A percentile compares a stretch with the other conserved stretches of the same genome.
phyloP scores from a whole-genome alignment of 805 yeast species.

The Yarrowia osloensis region DNA sequence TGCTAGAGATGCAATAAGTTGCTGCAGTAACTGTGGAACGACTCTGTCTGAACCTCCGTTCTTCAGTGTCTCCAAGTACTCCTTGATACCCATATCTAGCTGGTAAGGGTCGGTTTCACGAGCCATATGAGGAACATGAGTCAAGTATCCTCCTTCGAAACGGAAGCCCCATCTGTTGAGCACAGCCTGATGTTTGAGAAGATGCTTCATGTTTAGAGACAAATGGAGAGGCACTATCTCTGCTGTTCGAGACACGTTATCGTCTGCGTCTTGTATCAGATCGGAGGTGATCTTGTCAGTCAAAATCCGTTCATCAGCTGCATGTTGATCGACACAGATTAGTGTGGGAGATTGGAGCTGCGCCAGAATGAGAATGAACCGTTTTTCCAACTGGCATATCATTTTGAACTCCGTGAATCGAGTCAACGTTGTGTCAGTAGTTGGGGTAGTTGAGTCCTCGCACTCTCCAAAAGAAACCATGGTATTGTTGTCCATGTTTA shows the following conservation, averaged over 20 bases:
- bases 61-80: background rate
- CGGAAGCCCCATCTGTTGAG: background rate
- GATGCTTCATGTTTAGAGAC: background rate
- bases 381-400: background rate
- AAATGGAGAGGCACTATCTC: slow-evolving; percentile 1
- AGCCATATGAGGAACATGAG: background rate
- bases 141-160: background rate
- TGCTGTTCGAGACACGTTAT: background rate
- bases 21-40: background rate
- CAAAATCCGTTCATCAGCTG: slow-evolving; percentile 12
- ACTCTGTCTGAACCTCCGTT: background rate
- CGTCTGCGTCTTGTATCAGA: background rate
- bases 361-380: slow-evolving; percentile 1
- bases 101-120: background rate
- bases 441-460: background rate
- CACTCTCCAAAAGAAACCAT: background rate
- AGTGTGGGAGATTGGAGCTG: background rate
- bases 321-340: slow-evolving; percentile 17
- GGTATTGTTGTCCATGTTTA: background rate
- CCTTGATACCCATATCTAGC: background rate
- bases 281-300: background rate
- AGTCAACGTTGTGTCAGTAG: background rate
- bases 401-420: background rate
- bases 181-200: background rate
- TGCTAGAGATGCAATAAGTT: background rate